phyloP scores from a whole-genome alignment of 1,139 yeast genomes.

The Kazachstania sp. region DNA sequence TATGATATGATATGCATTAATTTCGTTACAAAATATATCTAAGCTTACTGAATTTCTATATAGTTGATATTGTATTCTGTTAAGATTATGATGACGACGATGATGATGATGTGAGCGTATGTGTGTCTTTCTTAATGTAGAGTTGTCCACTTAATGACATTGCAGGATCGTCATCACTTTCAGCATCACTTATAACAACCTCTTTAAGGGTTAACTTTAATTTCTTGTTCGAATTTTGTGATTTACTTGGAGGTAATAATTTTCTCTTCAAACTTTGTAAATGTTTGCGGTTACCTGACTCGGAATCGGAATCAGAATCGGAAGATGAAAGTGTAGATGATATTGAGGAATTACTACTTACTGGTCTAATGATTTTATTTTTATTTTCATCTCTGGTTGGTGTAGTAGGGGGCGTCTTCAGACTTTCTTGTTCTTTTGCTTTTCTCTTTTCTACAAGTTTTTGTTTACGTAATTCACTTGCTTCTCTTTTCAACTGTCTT shows the following conservation, averaged over 20 bases:
- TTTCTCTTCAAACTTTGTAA: constrained; percentile 7
- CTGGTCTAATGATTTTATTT: neutral
- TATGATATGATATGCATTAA: neutral
- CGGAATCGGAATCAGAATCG: neutral
- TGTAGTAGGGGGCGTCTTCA: constrained; percentile 22
- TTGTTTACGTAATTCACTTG: constrained; percentile 26
- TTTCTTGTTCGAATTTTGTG: neutral
- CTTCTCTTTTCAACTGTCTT: constrained; percentile 26
- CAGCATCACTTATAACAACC: neutral
- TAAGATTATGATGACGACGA: neutral
- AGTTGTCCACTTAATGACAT: neutral
- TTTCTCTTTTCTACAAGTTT: constrained; percentile 10
- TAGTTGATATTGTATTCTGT: neutral
- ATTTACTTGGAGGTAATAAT: constrained; percentile 5
- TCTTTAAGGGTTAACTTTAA: neutral
- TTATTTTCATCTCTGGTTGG: constrained; percentile 10
- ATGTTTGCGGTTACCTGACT: neutral
- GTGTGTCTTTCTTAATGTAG: neutral
- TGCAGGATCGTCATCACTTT: neutral
- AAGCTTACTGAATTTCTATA: too few species aligned
- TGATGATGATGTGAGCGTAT: neutral
- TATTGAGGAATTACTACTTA: neutral
- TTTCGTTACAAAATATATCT: too few species aligned
- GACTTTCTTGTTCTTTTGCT: constrained; percentile 4
- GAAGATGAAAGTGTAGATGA: neutral